Conservation (phyloP, 2,329 filamentous ascomycete species). For the Trichoderma sp. region DNA sequence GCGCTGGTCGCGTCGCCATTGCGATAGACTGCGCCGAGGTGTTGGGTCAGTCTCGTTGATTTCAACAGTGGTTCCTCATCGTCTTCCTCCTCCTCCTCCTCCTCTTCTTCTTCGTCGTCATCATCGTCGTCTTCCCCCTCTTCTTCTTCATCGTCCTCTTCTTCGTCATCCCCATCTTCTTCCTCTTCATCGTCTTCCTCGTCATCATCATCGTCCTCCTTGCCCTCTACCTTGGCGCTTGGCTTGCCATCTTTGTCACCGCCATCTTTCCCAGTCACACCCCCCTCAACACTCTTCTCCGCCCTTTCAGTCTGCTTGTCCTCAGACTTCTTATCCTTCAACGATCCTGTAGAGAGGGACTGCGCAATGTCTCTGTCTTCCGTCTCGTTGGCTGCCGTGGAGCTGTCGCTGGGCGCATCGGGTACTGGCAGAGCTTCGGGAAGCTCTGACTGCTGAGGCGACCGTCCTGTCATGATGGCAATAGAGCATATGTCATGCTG, state of each 20-base stretch:
- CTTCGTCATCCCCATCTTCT: constrained; percentile 23
- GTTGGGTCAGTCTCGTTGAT: constrained; percentile 81
- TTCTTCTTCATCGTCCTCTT: constrained; percentile 35
- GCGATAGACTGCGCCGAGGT: constrained; percentile 77
- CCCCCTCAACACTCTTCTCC: not conserved
- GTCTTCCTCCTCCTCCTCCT: constrained; percentile 69
- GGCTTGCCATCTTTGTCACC: constrained; percentile 4
- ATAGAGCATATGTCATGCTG: constrained; percentile 33
- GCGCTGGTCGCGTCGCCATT: constrained; percentile 94
- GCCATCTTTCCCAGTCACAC: not conserved
- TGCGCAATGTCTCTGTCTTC: not conserved
- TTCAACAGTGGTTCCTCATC: constrained; percentile 95
- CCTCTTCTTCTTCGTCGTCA: constrained; percentile 42
- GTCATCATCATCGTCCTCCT: constrained; percentile 24
- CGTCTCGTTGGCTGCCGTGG: not conserved
- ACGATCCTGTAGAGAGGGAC: not conserved
- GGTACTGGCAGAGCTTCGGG: not conserved
- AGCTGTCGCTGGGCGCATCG: constrained; percentile 7
- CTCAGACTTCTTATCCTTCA: constrained; percentile 23
- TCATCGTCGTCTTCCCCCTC: constrained; percentile 42
- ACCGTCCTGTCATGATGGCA: constrained; percentile 43
- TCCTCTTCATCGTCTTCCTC: constrained; percentile 38
- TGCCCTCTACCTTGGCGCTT: constrained; percentile 4
- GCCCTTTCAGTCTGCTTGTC: not conserved
- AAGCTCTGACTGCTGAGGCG: constrained; percentile 29